phyloP scores from a whole-genome alignment of 257 asterid genomes.

The Salvia miltiorrhiza region DNA sequence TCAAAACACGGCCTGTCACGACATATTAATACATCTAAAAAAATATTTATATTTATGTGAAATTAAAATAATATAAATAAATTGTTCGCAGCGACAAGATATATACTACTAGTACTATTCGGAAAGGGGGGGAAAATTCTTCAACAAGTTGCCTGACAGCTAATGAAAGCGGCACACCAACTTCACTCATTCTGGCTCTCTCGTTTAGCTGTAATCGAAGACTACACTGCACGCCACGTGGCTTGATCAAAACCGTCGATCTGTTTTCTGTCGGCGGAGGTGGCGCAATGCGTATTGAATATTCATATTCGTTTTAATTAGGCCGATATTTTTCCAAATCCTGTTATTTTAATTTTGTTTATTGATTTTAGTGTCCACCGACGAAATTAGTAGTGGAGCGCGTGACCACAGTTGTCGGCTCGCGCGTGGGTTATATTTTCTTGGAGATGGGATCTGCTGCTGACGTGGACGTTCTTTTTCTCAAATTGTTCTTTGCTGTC shows the following conservation, averaged over 20 bases:
- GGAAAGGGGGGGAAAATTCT: too few relatives aligned
- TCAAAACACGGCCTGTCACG: too few relatives aligned
- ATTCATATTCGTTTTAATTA: constrained; percentile 2
- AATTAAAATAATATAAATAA: too few relatives aligned
- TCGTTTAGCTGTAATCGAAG: constrained; percentile 20
- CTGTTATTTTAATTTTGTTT: background rate
- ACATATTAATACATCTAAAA: too few relatives aligned
- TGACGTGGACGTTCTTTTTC: background rate
- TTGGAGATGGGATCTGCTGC: background rate
- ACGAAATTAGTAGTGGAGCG: constrained; percentile 16
- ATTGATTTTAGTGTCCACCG: constrained; percentile 5
- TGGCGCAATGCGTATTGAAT: constrained; percentile 14
- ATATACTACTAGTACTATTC: too few relatives aligned
- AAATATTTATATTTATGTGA: too few relatives aligned
- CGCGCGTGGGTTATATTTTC: background rate
- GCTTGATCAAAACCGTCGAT: constrained; percentile 18
- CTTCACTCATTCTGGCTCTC: constrained; percentile 16
- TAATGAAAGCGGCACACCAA: constrained; percentile 33
- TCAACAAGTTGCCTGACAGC: constrained; percentile 23
- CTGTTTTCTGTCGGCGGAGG: constrained; percentile 34
- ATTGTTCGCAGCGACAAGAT: too few relatives aligned
- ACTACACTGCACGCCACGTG: constrained; percentile 22
- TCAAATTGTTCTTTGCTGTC: too few relatives aligned
- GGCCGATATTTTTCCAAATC: background rate
- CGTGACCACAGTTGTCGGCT: constrained; percentile 3